Conservation (phyloP, 176 grass and related monocot species). For the Oryza glaberrima region DNA sequence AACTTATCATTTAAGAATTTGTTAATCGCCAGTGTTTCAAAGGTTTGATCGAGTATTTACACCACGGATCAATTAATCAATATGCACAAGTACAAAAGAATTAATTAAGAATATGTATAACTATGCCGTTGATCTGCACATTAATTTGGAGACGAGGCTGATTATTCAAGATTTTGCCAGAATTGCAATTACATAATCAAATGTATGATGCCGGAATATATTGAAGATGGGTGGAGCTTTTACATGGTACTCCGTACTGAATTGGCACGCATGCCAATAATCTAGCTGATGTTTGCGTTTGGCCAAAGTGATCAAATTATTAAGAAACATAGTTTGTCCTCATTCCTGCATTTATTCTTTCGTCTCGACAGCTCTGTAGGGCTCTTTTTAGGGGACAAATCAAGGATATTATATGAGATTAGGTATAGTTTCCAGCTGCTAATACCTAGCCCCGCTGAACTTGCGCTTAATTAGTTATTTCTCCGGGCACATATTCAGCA, state of each 20-base stretch:
- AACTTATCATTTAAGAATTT: no score
- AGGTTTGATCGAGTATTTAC: no score
- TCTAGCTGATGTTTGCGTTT: constrained; percentile 22
- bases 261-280: constrained; percentile 28
- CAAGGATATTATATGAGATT: constrained; percentile 35
- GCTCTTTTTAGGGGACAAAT: constrained; percentile 34
- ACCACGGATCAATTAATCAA: no score
- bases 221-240: background rate
- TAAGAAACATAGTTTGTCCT: constrained; percentile 33
- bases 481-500: background rate
- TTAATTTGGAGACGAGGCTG: background rate
- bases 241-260: background rate
- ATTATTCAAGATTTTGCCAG: constrained; percentile 17
- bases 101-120: no score
- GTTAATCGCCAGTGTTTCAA: no score
- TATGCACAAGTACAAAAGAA: no score
- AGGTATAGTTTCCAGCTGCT: constrained; percentile 39
- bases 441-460: background rate
- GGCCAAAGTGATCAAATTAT: constrained; percentile 19
- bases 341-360: constrained; percentile 37
- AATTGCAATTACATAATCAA: background rate
- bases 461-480: background rate
- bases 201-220: background rate
- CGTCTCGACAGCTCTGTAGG: constrained; percentile 35
- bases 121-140: background rate